A percentile compares a stretch with the other conserved stretches of the same genome.
Conservation (phyloP, 2,329 filamentous ascomycete species). For the Cladobotryum protrusum region DNA sequence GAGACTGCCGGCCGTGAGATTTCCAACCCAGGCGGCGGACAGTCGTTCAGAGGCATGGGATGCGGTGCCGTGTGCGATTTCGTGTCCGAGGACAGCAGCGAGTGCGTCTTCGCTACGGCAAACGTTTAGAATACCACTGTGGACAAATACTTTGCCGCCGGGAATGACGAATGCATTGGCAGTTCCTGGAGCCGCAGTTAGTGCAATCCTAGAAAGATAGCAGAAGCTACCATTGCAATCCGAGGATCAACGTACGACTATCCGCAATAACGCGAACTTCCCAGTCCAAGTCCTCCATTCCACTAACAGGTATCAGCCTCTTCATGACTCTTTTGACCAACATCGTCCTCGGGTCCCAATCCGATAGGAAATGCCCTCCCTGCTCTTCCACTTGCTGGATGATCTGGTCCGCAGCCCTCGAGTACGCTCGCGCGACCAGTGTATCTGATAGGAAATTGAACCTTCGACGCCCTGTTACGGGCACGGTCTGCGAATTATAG, state of each 20-base stretch:
- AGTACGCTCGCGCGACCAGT: constrained; percentile 42
- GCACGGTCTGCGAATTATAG: constrained; percentile 64
- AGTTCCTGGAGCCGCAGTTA: constrained; percentile 29
- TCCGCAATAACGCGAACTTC: constrained; percentile 71
- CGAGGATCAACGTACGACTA: constrained; percentile 31
- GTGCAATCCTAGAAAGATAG: background rate
- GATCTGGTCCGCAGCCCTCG: constrained; percentile 30
- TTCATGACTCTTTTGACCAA: constrained; percentile 59
- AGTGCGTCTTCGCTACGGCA: constrained; percentile 62
- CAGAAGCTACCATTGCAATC: background rate
- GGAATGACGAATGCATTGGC: constrained; percentile 74
- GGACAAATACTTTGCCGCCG: constrained; percentile 75
- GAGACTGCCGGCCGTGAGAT: constrained; percentile 43
- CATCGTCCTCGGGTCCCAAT: constrained; percentile 49
- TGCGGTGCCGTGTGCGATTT: constrained; percentile 71
- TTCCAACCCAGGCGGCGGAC: constrained; percentile 46
- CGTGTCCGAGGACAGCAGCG: constrained; percentile 70
- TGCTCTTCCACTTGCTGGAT: constrained; percentile 48
- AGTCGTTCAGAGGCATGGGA: constrained; percentile 61
- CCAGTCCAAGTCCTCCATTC: constrained; percentile 55
- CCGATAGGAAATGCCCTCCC: constrained; percentile 49
- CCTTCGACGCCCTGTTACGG: constrained; percentile 62
- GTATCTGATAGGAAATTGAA: constrained; percentile 62
- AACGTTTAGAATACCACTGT: constrained; percentile 64
- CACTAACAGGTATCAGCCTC: constrained; percentile 60